Conservation (phyloP, 371 early-diverging fungal species). For the Coemansia sp. region DNA sequence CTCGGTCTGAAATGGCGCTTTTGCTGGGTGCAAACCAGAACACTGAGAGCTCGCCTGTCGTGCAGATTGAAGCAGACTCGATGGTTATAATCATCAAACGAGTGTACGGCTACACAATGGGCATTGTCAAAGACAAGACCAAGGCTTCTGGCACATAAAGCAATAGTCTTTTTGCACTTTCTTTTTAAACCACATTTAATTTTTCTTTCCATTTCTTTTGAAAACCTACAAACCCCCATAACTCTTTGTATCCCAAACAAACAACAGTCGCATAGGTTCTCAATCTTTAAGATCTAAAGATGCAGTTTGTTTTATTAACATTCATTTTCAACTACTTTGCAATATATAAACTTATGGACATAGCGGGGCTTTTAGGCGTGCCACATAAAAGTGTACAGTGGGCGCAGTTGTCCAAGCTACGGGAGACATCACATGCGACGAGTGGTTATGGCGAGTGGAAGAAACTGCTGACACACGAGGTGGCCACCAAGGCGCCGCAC, state of each 20-base stretch:
- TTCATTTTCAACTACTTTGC: background rate
- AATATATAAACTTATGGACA: slow-evolving; percentile 13
- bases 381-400: slow-evolving; percentile 41
- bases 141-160: background rate
- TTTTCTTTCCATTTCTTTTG: background rate
- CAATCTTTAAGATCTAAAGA: background rate
- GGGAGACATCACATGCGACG: slow-evolving; percentile 4
- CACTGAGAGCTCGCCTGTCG: slow-evolving; percentile 15
- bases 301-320: background rate
- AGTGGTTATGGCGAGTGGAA: slow-evolving; percentile 18
- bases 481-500: slow-evolving; percentile 23
- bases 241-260: background rate
- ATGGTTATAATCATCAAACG: slow-evolving; percentile 21
- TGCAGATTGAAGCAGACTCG: slow-evolving; percentile 45
- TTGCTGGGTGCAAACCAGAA: background rate
- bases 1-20: slow-evolving; percentile 18
- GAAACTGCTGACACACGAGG: slow-evolving; percentile 23
- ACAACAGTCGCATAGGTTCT: background rate
- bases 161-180: background rate
- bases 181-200: background rate
- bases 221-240: background rate
- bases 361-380: slow-evolving; percentile 19
- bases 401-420: slow-evolving; percentile 23
- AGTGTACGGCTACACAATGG: slow-evolving; percentile 21
- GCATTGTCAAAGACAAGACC: slow-evolving; percentile 27